Evolutionary conservation across 2,329 filamentous ascomycete species (phyloP).

Genomic region (Cordyceps cateniannulata): DNA sequence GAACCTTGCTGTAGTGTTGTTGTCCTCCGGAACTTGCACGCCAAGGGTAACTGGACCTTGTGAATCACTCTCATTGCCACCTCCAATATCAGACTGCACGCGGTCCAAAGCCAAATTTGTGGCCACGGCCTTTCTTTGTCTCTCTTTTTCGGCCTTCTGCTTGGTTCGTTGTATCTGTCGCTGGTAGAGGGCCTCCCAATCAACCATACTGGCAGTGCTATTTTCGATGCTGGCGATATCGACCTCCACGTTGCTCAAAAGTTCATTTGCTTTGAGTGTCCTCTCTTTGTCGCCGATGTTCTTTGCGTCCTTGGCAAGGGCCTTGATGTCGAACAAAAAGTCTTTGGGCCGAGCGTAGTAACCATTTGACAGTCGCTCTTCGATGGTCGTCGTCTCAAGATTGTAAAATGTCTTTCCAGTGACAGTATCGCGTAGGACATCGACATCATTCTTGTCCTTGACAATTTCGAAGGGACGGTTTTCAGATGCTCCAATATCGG

Average conservation of each 20-base stretch:
- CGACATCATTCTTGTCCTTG: conserved; percentile 70
- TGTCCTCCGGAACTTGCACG: conserved; percentile 51
- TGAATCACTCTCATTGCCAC: conserved; percentile 47
- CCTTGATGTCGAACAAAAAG: conserved; percentile 81
- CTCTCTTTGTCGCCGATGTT: conserved; percentile 77
- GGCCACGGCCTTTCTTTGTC: conserved; percentile 57
- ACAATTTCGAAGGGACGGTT: conserved; percentile 72
- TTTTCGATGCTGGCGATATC: conserved; percentile 74
- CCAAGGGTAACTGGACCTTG: conserved; percentile 55
- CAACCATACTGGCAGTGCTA: conserved; percentile 53
- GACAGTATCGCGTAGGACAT: conserved; percentile 67
- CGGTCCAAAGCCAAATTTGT: conserved; percentile 37
- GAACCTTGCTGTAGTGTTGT: conserved; percentile 45
- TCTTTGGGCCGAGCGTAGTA: conserved; percentile 90
- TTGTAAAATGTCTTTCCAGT: conserved; percentile 92
- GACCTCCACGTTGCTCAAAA: conserved; percentile 88
- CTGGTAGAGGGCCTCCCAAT: conserved; percentile 77
- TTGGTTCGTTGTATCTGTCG: conserved; percentile 62
- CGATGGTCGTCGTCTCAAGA: conserved; percentile 83
- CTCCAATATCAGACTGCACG: conserved; percentile 44
- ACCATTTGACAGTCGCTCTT: conserved; percentile 93
- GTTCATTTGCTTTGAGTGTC: conserved; percentile 81
- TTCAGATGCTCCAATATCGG: conserved; percentile 47
- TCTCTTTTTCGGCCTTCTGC: conserved; percentile 52
- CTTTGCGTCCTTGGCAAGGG: conserved; percentile 77